A percentile compares a stretch with the other conserved stretches of the same genome.
Evolutionary conservation across 179 eudicot genomes (phyloP).

Genomic region (Actinidia chinensis): DNA sequence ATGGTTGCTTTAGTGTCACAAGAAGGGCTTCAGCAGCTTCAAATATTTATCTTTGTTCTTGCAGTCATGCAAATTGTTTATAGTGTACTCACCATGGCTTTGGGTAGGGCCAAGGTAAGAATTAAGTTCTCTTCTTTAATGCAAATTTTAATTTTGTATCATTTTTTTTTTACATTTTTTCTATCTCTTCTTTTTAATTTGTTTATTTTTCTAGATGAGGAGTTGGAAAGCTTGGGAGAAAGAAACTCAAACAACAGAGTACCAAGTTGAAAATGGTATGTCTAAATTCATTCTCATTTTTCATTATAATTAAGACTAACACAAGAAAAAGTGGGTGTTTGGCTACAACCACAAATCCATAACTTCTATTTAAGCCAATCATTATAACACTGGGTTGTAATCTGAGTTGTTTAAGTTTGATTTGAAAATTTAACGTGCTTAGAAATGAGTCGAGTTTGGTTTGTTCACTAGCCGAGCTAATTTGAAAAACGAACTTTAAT

Average conservation of each 20-base stretch:
- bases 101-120: conserved; percentile 34
- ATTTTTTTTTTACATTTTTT: not conserved
- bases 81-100: conserved; percentile 30
- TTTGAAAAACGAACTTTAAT: too few species aligned
- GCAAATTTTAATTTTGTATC: not conserved
- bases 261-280: conserved; percentile 37
- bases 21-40: conserved; percentile 38
- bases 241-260: conserved; percentile 41
- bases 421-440: too few species aligned
- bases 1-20: conserved; percentile 25
- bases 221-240: conserved; percentile 46
- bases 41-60: conserved; percentile 37
- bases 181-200: not conserved
- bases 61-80: conserved; percentile 35
- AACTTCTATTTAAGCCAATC: too few species aligned
- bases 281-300: not conserved
- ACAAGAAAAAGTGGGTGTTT: not conserved
- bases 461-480: too few species aligned
- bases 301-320: not conserved
- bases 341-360: not conserved
- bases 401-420: too few species aligned
- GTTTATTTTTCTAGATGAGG: conserved; percentile 28
- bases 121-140: not conserved
- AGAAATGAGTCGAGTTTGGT: too few species aligned
- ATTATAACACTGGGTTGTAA: too few species aligned